Base-by-base conservation (phyloP, 1,284 basidiomycete species). In the Naganishia cerealis region DNA sequence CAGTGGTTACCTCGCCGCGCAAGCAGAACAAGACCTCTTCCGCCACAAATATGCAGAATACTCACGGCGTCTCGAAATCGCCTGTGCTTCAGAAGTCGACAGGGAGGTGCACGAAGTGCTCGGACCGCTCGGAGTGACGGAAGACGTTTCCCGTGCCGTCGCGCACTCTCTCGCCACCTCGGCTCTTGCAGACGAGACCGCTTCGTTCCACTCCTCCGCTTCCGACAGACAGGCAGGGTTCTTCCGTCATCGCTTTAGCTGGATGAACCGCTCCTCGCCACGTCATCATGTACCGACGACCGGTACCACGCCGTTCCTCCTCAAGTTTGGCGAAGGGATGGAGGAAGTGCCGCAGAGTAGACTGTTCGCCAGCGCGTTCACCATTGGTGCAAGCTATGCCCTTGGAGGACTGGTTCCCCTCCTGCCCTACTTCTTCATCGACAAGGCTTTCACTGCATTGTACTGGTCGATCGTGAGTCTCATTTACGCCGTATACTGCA, bases 21-120 rank as follows among this genome's bases (percentile, higher is more conserved):
- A 98, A 80, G 91, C 95, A 46, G 95, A 99, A 80, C 87, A 93
- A 61, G 93, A 97, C 79, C 91, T 95, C 81, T 94, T 91, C 81
- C 61, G 67, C 13, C 89, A 89, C 69, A 95, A 90, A 81, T 86
- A 91, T 50, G 86, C 84, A 46, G 84, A 86, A 53, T 85, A 87
- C 72, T 93, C 90, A 4, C 84, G 87, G 66, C 88, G 94, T 50
- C 93, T 98, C 16, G 79, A 86, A 6, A 87, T 92, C 18, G 92
- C 89, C 62, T 98, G 95, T 78, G 86, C 87, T 24, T 92, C 92
- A 67, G 94, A 98, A 83, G 91, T 98, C 86, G 92, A 97, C 81
- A 87, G 94, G 59, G 95, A 98, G 79, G 93, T 98, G 0, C 85
- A 89, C 71, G 89, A 87, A 52, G 87, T 99, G 4, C 87, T 98